phyloP scores from a whole-genome alignment of 176 grass and related monocot genomes.

The Cocos nucifera region DNA sequence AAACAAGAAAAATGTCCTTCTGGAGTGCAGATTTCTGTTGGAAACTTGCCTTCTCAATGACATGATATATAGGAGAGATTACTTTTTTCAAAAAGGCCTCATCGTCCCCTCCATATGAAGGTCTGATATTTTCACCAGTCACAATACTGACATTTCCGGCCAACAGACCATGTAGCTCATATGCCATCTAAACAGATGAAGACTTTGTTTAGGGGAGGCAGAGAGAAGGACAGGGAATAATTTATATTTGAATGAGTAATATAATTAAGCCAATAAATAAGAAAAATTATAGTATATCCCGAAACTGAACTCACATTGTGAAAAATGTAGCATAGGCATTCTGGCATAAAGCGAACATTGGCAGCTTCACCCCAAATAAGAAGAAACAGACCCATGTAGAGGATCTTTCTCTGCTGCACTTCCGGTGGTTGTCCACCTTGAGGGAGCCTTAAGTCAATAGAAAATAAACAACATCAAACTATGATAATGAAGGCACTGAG shows the following conservation, averaged over 20 bases:
- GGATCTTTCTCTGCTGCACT: slow-evolving; percentile 71
- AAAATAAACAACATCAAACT: slow-evolving; percentile 1
- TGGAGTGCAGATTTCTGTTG: no score
- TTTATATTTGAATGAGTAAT: slow-evolving; percentile 2
- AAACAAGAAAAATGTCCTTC: neutral
- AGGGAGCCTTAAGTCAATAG: slow-evolving; percentile 34
- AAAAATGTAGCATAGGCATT: slow-evolving; percentile 94
- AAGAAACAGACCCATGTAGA: slow-evolving; percentile 90
- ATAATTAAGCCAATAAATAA: neutral
- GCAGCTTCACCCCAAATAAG: slow-evolving; percentile 93
- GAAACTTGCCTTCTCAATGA: slow-evolving; percentile 57
- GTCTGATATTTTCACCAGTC: slow-evolving; percentile 88
- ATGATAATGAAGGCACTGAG: neutral
- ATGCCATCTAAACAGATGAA: slow-evolving; percentile 74
- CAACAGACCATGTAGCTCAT: slow-evolving; percentile 75
- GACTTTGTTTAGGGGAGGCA: slow-evolving; percentile 2
- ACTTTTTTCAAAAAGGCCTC: slow-evolving; percentile 97
- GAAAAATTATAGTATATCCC: slow-evolving; percentile 4
- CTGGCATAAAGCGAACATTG: slow-evolving; percentile 92
- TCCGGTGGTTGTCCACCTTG: slow-evolving; percentile 63
- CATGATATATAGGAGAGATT: slow-evolving; percentile 73
- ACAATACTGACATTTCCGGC: slow-evolving; percentile 82
- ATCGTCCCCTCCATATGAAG: slow-evolving; percentile 88
- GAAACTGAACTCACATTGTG: slow-evolving; percentile 57
- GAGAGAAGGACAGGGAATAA: neutral